phyloP scores from a whole-genome alignment of 2,329 filamentous ascomycete genomes.

The Fusarium sp. region DNA sequence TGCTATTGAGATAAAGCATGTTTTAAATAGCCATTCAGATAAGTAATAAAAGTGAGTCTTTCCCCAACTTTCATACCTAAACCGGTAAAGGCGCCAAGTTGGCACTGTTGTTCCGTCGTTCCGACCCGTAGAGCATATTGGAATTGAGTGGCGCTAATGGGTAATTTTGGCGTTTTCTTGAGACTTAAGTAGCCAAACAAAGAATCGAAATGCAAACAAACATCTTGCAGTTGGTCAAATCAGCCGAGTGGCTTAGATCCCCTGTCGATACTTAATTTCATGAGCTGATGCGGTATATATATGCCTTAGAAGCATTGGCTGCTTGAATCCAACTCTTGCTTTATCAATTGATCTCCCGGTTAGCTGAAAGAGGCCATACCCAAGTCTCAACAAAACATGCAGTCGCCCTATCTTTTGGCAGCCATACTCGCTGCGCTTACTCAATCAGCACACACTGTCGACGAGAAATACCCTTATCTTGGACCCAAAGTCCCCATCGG shows the following conservation, averaged over 20 bases:
- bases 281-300: too few relatives aligned
- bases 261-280: neutral
- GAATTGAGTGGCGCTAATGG: neutral
- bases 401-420: fast-evolving
- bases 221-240: neutral
- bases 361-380: fast-evolving
- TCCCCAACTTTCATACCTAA: too few relatives aligned
- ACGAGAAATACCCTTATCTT: neutral
- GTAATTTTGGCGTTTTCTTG: neutral
- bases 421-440: fast-evolving
- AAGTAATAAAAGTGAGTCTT: fast-evolving
- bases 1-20: neutral
- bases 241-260: neutral
- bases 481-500: neutral
- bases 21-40: neutral
- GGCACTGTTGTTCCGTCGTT: neutral
- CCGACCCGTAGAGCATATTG: neutral
- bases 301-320: neutral
- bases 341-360: fast-evolving
- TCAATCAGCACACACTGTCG: neutral
- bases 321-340: neutral
- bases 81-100: neutral
- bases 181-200: neutral
- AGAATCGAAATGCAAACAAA: fast-evolving
- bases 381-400: fast-evolving